A percentile compares a stretch with the other conserved stretches of the same genome.
Evolutionary conservation across 2,329 filamentous ascomycete species (phyloP).

Genomic region (Mariannaea sp.): DNA sequence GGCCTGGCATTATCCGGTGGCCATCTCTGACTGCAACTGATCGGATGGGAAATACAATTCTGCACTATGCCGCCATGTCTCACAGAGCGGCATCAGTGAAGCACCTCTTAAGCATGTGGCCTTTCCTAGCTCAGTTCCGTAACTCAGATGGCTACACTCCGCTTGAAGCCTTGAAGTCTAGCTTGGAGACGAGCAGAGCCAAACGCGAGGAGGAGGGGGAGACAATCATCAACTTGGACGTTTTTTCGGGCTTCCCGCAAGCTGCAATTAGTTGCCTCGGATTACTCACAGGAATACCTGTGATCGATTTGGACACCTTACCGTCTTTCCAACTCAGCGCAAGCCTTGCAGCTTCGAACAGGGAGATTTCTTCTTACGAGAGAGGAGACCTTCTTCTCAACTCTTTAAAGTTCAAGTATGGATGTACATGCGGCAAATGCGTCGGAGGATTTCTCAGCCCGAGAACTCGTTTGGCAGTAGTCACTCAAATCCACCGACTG

Average conservation of each 20-base stretch:
- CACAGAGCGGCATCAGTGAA: not conserved
- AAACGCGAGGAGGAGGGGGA: not conserved
- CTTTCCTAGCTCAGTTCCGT: not conserved
- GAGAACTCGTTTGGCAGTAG: not conserved
- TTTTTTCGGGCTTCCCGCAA: too few species aligned
- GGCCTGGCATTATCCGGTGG: not conserved
- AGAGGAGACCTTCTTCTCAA: not conserved
- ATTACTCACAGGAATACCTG: too few species aligned
- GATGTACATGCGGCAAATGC: conserved; percentile 11
- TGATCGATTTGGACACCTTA: too few species aligned
- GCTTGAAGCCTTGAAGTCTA: not conserved
- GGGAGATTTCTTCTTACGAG: too few species aligned
- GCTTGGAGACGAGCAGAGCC: not conserved
- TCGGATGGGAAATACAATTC: conserved; percentile 1
- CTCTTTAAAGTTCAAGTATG: not conserved
- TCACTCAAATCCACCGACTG: too few species aligned
- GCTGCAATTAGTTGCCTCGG: too few species aligned
- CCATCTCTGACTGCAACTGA: not conserved
- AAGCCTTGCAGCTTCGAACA: too few species aligned
- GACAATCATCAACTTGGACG: too few species aligned
- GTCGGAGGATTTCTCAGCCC: conserved; percentile 12
- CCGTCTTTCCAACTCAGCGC: too few species aligned
- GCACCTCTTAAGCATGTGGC: not conserved
- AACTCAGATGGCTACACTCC: conserved; percentile 10
- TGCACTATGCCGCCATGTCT: conserved; percentile 4